Conservation (phyloP, 2,329 filamentous ascomycete species). For the Stylonectria norvegica region DNA sequence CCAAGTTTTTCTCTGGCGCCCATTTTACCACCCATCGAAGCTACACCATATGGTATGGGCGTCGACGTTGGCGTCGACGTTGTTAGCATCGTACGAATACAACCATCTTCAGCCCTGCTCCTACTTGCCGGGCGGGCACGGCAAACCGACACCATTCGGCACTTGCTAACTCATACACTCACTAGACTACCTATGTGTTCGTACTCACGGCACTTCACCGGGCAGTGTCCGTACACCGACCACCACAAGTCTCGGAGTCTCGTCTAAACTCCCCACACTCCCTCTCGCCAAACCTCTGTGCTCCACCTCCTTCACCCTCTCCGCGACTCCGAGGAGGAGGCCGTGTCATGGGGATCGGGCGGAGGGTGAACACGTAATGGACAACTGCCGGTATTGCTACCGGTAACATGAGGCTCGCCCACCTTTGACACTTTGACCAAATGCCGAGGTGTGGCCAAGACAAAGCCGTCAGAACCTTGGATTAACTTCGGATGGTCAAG, state of each 20-base stretch:
- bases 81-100: background rate
- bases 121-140: background rate
- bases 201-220: no score
- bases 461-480: conserved; percentile 23
- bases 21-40: no score
- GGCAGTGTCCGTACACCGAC: background rate
- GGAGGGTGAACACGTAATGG: background rate
- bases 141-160: background rate
- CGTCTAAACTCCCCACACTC: background rate
- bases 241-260: background rate
- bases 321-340: background rate
- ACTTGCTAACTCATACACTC: no score
- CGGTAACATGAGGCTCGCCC: conserved; percentile 1
- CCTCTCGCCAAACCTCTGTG: background rate
- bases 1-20: no score
- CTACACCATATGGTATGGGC: background rate
- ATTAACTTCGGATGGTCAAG: conserved; percentile 7
- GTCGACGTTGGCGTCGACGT: background rate
- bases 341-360: background rate
- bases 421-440: conserved; percentile 8
- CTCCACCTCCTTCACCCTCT: background rate
- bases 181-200: no score
- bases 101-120: background rate
- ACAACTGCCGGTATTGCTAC: conserved; percentile 4
- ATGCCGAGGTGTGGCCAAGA: conserved; percentile 23